Evolutionary conservation across 1,284 basidiomycete genomes (phyloP), one percentile per base, ranked within the genome.

Genomic region (Boletus semigastroideus): DNA sequence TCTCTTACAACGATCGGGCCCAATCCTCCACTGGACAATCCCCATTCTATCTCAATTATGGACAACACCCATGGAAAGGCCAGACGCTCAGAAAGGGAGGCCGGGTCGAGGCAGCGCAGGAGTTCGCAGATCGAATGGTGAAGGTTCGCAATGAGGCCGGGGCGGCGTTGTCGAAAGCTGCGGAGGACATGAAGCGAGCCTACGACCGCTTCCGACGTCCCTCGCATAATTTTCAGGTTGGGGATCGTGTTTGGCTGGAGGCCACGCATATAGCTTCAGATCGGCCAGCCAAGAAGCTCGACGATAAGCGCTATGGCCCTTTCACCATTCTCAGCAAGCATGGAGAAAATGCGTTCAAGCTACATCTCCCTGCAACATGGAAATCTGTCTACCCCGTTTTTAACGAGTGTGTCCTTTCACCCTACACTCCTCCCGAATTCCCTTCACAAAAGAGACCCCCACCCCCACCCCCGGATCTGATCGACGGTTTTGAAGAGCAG

Each of bases 61-160:
- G 72, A 59, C 49, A 44, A 13, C 51, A 59, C 14, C 45, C 70
- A 64, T 51, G 54, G 55, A 57, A 55, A 67, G 68, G 68, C 6
- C 25, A 14, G 31, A 27, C 16, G 2, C 34, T 14, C n/a, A 11
- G 34, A 3, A 14, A 19, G 12, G 43, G 11, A 4, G 28, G 19
- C 17, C 41, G 34, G 17, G 36, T 39, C 0, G 59, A 55, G 42
- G 46, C 16, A 0, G 53, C 48, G 19, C 31, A 41, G 10, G 48
- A 48, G 2, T 58, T 48, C 58, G 60, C 56, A 1, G 27, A 52
- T 0, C 27, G 52, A 7, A 65, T 68, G 61, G 19, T 40, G 0
- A 48, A 28, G 0, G 20, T 52, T 0, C n/a, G 16, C 1, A 13
- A 36, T 3, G 63, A 70, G 34, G 53, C 59, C 0, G 33, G 43